These are phyloP conservation scores for Abrus pulchellus DNA, from an alignment of 306 rosid species.

Conservation along the genomic window DNA sequence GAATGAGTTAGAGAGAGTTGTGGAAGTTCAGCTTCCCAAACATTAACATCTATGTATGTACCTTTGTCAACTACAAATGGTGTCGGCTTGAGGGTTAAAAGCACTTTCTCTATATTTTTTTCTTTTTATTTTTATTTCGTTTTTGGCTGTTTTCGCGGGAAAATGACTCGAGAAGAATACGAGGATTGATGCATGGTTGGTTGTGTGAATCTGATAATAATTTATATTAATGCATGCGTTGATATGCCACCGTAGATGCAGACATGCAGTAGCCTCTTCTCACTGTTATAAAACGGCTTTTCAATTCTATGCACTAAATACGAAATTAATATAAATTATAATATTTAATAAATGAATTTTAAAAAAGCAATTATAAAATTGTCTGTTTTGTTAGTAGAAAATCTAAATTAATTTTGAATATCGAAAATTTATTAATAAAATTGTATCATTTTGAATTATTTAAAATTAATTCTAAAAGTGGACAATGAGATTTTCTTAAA, in stretches of 20 bases:
- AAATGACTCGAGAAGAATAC: constrained; percentile 11
- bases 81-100: constrained; percentile 12
- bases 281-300: background rate
- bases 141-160: constrained; percentile 27
- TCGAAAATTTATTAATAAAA: too few relatives aligned
- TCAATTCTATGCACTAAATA: background rate
- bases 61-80: constrained; percentile 32
- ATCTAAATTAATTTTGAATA: too few relatives aligned
- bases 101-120: background rate
- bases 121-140: background rate
- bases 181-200: background rate
- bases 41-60: background rate
- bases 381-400: too few relatives aligned
- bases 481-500: too few relatives aligned
- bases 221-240: background rate
- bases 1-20: background rate
- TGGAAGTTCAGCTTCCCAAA: constrained; percentile 22
- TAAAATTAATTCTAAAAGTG: too few relatives aligned
- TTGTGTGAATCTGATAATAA: background rate
- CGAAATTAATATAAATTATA: too few relatives aligned
- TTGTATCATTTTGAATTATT: too few relatives aligned
- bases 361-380: too few relatives aligned
- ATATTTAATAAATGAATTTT: too few relatives aligned
- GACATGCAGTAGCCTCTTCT: too few relatives aligned
- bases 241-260: too few relatives aligned